Percentiles rank a stretch among this genome's conserved stretches.
Evolutionary conservation across 441 rosid species (phyloP).

Genomic region (Euphorbia schlechtendalii): DNA sequence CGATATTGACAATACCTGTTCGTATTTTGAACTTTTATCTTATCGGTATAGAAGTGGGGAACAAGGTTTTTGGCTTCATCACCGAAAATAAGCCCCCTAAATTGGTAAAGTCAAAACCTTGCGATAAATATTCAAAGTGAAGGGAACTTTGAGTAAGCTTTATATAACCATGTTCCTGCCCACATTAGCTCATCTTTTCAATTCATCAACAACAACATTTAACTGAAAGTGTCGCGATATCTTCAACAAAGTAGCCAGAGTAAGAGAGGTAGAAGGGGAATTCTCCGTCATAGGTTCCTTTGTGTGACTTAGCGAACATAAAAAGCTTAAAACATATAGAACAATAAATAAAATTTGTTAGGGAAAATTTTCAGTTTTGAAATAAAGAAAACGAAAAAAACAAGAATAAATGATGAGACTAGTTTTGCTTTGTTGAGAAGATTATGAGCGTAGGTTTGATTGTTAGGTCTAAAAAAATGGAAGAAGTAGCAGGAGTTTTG

Average conservation of each 20-base stretch:
- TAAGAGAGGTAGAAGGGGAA: slow-evolving; percentile 91
- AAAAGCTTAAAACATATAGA: slow-evolving; percentile 41
- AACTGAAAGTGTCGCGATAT: too few species aligned
- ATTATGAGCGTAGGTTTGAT: slow-evolving; percentile 43
- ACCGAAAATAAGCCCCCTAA: too few species aligned
- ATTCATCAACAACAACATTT: not conserved
- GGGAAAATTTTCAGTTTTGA: too few species aligned
- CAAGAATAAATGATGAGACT: slow-evolving; percentile 36
- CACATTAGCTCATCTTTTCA: slow-evolving; percentile 85
- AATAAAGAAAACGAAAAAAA: too few species aligned
- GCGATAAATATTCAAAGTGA: slow-evolving; percentile 42
- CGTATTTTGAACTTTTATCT: too few species aligned
- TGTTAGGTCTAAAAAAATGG: slow-evolving; percentile 49
- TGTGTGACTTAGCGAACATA: slow-evolving; percentile 51
- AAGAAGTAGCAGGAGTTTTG: slow-evolving; percentile 79
- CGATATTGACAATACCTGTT: too few species aligned
- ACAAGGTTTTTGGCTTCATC: too few species aligned
- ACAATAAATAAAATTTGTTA: too few species aligned
- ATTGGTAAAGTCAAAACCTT: too few species aligned
- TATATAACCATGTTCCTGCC: slow-evolving; percentile 87
- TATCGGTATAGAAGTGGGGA: too few species aligned
- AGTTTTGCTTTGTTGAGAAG: slow-evolving; percentile 80
- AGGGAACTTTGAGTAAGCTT: slow-evolving; percentile 37
- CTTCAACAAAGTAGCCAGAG: slow-evolving; percentile 47
- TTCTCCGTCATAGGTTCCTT: slow-evolving; percentile 83